Conservation (phyloP, 2,329 filamentous ascomycete genomes). For the Periconia digitata region DNA sequence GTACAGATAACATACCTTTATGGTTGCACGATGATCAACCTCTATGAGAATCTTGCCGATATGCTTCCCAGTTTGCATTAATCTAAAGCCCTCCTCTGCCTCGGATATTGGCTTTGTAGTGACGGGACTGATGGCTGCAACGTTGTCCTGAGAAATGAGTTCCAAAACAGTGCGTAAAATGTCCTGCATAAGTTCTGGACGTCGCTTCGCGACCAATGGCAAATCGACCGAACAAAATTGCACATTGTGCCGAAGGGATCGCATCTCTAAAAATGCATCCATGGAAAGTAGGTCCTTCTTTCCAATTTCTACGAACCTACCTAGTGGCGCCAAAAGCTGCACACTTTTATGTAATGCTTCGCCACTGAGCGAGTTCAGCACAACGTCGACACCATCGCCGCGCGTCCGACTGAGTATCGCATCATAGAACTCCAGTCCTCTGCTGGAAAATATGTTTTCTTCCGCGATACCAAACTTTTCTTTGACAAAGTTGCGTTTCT, state of each 20-base stretch:
- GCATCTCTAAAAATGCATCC: conserved; percentile 5
- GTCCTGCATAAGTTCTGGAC: conserved; percentile 4
- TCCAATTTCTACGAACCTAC: conserved; percentile 32
- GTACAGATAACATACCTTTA: too few relatives aligned
- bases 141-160: not conserved
- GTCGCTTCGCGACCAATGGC: conserved; percentile 12
- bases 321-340: conserved; percentile 30
- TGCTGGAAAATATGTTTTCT: conserved; percentile 36
- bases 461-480: conserved; percentile 23
- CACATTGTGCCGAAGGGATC: conserved; percentile 6
- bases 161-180: conserved; percentile 1
- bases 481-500: conserved; percentile 3
- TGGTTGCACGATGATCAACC: too few relatives aligned
- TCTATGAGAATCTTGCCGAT: not conserved
- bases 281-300: conserved; percentile 12
- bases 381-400: conserved; percentile 36
- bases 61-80: not conserved
- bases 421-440: conserved; percentile 28
- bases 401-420: conserved; percentile 26
- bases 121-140: conserved; percentile 6
- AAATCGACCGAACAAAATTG: conserved; percentile 4
- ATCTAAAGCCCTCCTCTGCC: not conserved
- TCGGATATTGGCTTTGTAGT: not conserved
- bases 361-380: conserved; percentile 36
- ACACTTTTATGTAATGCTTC: conserved; percentile 24